Evolutionary conservation across 176 grass and related monocot species (phyloP).

Genomic region (Eragrostis nindensis): DNA sequence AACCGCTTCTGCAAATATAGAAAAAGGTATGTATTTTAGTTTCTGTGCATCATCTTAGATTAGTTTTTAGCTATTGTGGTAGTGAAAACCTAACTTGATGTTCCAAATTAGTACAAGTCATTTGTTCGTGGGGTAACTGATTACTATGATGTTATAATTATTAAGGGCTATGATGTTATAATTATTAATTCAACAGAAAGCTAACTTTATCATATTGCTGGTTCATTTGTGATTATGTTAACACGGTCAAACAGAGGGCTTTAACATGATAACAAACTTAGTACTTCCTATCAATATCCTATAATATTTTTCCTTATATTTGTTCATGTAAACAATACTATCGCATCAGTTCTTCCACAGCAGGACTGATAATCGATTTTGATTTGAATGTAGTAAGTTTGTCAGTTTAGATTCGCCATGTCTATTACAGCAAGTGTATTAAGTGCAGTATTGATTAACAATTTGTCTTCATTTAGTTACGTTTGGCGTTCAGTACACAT

Average conservation of each 20-base stretch:
- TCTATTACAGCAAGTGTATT: not conserved
- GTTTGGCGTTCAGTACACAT: not conserved
- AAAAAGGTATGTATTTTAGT: constrained; percentile 34
- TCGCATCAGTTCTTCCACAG: not conserved
- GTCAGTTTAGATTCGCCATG: not conserved
- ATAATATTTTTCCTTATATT: not conserved
- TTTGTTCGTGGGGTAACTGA: not conserved
- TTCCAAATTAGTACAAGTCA: not conserved
- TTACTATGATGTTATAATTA: not conserved
- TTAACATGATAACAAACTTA: not conserved
- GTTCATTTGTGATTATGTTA: not conserved
- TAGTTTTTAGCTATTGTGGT: constrained; percentile 5
- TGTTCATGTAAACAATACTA: not conserved
- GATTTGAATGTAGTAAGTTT: not conserved
- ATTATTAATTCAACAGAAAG: not conserved
- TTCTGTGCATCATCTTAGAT: constrained; percentile 1
- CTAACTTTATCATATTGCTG: not conserved
- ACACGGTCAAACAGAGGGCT: not conserved
- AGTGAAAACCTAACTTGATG: not conserved
- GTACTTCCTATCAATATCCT: not conserved
- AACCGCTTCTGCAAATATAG: constrained; percentile 15
- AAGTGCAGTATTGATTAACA: not conserved
- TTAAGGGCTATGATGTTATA: not conserved
- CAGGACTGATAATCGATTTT: not conserved
- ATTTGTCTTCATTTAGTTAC: not conserved